Evolutionary conservation across 208 protist species (phyloP).

Genomic region (Kentomonas sorsogonicus): DNA sequence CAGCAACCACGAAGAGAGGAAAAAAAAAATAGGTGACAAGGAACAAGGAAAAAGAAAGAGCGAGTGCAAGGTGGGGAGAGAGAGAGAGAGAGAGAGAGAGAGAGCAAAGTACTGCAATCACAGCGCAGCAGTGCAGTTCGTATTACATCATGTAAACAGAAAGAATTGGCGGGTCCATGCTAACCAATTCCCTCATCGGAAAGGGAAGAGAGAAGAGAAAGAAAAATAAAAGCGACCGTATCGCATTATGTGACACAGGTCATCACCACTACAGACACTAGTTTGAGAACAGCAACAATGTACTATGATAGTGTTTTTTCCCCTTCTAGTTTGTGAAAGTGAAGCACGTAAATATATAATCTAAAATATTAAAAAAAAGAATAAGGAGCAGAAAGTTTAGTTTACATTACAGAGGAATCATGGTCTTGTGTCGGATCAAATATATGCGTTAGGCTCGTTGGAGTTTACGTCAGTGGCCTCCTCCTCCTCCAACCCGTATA

Average conservation of each 20-base stretch:
- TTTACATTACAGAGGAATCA: background rate
- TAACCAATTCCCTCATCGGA: too few relatives aligned
- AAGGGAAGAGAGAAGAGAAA: constrained; percentile 13
- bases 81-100: constrained; percentile 4
- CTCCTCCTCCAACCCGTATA: constrained; percentile 4
- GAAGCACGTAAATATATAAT: constrained; percentile 15
- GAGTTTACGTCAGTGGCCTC: background rate
- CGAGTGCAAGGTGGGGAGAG: constrained; percentile 1
- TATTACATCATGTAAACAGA: background rate
- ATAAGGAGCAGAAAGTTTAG: constrained; percentile 3
- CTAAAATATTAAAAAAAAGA: constrained; percentile 17
- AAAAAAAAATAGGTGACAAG: background rate
- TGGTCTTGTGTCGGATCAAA: background rate
- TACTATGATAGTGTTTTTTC: too few relatives aligned
- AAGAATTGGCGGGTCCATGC: too few relatives aligned
- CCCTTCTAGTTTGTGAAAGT: constrained; percentile 4
- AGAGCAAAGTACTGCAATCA: constrained; percentile 9
- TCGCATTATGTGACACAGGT: background rate
- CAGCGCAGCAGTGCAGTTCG: too few relatives aligned
- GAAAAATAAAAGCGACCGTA: constrained; percentile 15
- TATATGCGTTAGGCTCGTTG: background rate
- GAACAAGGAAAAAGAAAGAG: constrained; percentile 10
- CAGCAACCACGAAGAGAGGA: background rate
- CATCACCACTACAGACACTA: too few relatives aligned
- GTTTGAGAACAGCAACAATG: too few relatives aligned